These are phyloP conservation scores for Aphanomyces cochlioides DNA, from an alignment of 352 stramenopile species.

Conservation along the genomic window DNA sequence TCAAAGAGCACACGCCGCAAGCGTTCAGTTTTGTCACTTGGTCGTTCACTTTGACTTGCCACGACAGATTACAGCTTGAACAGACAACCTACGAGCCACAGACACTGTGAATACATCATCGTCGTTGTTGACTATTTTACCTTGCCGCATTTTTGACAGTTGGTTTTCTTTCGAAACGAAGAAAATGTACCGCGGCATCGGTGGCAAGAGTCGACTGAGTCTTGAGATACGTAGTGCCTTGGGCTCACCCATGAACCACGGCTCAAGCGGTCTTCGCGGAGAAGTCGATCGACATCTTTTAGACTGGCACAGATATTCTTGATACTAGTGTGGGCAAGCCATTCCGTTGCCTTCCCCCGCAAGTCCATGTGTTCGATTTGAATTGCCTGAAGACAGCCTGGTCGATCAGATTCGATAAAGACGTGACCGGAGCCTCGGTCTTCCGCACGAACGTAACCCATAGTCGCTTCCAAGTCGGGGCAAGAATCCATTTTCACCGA, in stretches of 20 bases:
- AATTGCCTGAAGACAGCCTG: neutral
- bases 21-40: too few species aligned
- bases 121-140: neutral
- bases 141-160: neutral
- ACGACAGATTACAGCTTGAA: neutral
- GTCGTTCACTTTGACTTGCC: neutral
- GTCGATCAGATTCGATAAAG: neutral
- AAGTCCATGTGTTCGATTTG: neutral
- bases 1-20: too few species aligned
- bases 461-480: neutral
- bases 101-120: too few species aligned
- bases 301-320: neutral
- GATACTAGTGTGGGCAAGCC: neutral
- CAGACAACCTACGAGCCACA: neutral
- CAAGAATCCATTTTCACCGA: neutral
- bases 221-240: neutral
- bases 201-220: neutral
- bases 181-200: neutral
- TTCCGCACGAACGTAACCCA: neutral
- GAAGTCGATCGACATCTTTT: neutral
- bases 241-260: neutral
- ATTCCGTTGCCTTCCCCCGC: neutral
- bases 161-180: neutral
- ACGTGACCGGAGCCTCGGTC: neutral
- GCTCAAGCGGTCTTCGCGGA: neutral